phyloP scores from a whole-genome alignment of 148 eudicot species.

The Camellia japonica region DNA sequence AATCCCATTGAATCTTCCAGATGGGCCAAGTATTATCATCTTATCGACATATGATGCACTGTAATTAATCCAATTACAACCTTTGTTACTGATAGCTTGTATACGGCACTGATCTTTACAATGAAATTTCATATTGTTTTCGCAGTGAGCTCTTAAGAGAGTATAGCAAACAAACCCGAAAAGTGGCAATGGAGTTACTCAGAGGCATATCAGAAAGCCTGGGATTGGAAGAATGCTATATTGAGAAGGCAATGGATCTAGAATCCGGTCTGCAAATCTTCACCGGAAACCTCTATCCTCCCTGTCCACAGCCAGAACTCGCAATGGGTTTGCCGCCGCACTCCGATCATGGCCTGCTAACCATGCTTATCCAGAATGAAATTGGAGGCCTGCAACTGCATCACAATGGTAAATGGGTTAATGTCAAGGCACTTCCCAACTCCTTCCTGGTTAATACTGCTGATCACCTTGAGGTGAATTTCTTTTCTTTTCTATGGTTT shows the following conservation, averaged over 20 bases:
- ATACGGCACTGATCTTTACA: no score
- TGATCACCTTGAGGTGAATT: constrained; percentile 6
- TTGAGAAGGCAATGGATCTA: neutral
- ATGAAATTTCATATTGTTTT: neutral
- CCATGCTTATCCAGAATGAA: constrained; percentile 29
- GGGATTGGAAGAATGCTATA: constrained; percentile 6
- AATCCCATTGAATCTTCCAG: no score
- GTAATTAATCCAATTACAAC: no score
- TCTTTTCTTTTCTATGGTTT: no score
- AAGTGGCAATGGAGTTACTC: constrained; percentile 26
- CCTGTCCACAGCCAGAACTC: constrained; percentile 11
- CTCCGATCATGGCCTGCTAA: constrained; percentile 4
- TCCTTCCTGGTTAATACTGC: constrained; percentile 39
- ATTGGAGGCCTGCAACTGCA: constrained; percentile 36
- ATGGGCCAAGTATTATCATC: no score
- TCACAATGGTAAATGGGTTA: constrained; percentile 37
- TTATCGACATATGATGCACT: no score
- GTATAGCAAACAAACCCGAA: constrained; percentile 23
- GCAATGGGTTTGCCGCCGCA: neutral
- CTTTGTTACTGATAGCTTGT: no score
- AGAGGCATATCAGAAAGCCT: constrained; percentile 29
- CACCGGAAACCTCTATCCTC: constrained; percentile 3
- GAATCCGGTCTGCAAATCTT: neutral
- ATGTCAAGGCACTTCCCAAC: constrained; percentile 39
- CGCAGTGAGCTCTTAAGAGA: constrained; percentile 29